Percentiles rank a stretch among this genome's conserved stretches.
Evolutionary conservation across 2,329 filamentous ascomycete species (phyloP).

Genomic region (Tolypocladium tundrense): DNA sequence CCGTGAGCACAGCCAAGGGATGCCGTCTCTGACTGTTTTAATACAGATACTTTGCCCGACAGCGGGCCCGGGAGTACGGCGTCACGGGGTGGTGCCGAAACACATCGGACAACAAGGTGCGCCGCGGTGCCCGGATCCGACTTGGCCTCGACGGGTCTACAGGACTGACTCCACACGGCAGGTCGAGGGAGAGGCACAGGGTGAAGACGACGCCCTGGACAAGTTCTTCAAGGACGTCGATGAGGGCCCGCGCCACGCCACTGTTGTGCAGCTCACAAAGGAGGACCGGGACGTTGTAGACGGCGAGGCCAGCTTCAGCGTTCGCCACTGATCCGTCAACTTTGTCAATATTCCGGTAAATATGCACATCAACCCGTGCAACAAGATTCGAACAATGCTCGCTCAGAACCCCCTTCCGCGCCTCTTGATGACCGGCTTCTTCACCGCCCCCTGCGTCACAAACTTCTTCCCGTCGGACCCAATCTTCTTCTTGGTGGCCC

Average conservation of each 20-base stretch:
- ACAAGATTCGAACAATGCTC: neutral
- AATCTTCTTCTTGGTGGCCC: constrained; percentile 25
- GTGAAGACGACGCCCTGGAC: constrained; percentile 51
- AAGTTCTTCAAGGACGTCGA: constrained; percentile 67
- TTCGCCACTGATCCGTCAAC: constrained; percentile 28
- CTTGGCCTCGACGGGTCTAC: too few relatives aligned
- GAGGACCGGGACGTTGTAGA: constrained; percentile 54
- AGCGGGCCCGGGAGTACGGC: constrained; percentile 36
- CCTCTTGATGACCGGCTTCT: constrained; percentile 48
- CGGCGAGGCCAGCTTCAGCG: constrained; percentile 56
- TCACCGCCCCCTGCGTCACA: constrained; percentile 50
- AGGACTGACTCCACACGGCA: constrained; percentile 24
- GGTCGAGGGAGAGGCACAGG: constrained; percentile 88
- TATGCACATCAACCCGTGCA: neutral
- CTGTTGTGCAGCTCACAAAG: constrained; percentile 64
- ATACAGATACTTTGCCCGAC: constrained; percentile 42
- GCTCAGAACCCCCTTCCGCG: constrained; percentile 41
- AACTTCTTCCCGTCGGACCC: constrained; percentile 40
- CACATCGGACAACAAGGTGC: constrained; percentile 38
- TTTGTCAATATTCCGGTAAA: neutral
- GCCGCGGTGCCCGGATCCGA: too few relatives aligned
- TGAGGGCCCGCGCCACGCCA: constrained; percentile 60
- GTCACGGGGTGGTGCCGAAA: constrained; percentile 55
- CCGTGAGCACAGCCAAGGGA: too few relatives aligned
- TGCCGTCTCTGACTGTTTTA: neutral